Evolutionary conservation across 2,329 filamentous ascomycete species (phyloP), one percentile per base, ranked within the genome.

Genomic region (Cucurbitaria berberidis): DNA sequence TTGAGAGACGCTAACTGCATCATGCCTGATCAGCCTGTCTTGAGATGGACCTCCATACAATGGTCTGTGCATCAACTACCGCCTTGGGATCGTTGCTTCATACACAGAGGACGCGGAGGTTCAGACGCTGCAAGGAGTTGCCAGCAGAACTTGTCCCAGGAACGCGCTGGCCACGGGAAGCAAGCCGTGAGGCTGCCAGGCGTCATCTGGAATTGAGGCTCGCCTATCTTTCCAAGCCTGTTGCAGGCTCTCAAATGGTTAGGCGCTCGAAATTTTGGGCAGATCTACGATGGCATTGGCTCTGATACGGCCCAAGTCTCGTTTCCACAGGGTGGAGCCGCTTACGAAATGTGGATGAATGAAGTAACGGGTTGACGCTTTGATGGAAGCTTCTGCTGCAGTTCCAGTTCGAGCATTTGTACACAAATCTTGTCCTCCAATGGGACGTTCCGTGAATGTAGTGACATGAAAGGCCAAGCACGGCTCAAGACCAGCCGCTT

Each of bases 251-350:
- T 63, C 63, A 57, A 57, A 63, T 60, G 48, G 43, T 40, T 49
- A 43, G 38, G 46, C 39, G 52, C 62, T 66, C 62, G 55, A 56
- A 57, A 36, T 48, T 44, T 48, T 41, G 51, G 49, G 46, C 30
- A 27, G 48, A 49, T 57, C 50, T 46, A 30, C 39, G 19, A 45
- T 48, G 52, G 55, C 38, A n/a, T 43, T 5, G 47, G 44, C 47
- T 51, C 40, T 63, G 65, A 65, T 72, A 70, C 63, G 67, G 71
- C 69, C 71, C 59, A 62, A 67, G 58, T 64, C 58, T 60, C 59
- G 64, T 62, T 63, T 64, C 48, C 53, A 49, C 45, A 11, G 34
- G 44, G 62, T 67, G 64, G 68, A 59, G 55, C 60, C 27, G 46
- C 40, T 47, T 48, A 53, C 55, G 52, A 55, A 55, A 46, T 51